Base-by-base conservation (phyloP, 2,329 filamentous ascomycete species). In the Plectosphaerella plurivora region DNA sequence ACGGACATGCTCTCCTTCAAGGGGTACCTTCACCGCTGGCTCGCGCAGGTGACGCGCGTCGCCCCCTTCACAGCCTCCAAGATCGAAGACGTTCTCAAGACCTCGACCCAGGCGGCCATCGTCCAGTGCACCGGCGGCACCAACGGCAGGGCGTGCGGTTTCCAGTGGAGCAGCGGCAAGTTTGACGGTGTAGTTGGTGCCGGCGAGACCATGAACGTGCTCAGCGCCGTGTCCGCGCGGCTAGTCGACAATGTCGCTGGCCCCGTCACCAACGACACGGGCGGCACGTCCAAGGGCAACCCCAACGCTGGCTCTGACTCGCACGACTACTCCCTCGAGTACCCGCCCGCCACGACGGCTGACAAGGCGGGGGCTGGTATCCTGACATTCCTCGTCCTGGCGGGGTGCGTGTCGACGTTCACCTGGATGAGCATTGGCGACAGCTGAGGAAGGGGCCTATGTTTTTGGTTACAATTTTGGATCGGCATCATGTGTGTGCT, bases 1-100 rank as follows among this genome's bases (percentile, higher is more conserved):
- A 76, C 76, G 44, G 86, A 88, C 58, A 83, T 87, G 68, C 69
- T 78, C 53, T 78, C 79, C 6, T 87, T 84, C 73, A 86, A 86
- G 60, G 83, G 81, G 14, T 78, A 83, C 48, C 67, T 86, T 20
- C 72, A 78, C 36, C 74, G 78, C 20, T 83, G 80, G 77, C 74
- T 85, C 58, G 76, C 77, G 8, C 69, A 74, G 44, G 73, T 76
- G 3, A 73, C 76, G 3, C 71, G 81, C 54, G 59, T 86, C 28
- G 80, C 81, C 1, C 82, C 83, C 1, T 78, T 74, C 46, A 80
- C 77, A 1, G 65, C 69, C 24, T 64, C 72, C 2, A 64, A 63
- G n/a, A 78, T 87, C 51, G 69, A 75, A 49, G 73, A 78, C 1
- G 74, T 78, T 44, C 68, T 87, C 2, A 66, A 70, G 46, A 73